Evolutionary conservation across 2,329 filamentous ascomycete genomes (phyloP).

Genomic region (Lecanosticta acicola): DNA sequence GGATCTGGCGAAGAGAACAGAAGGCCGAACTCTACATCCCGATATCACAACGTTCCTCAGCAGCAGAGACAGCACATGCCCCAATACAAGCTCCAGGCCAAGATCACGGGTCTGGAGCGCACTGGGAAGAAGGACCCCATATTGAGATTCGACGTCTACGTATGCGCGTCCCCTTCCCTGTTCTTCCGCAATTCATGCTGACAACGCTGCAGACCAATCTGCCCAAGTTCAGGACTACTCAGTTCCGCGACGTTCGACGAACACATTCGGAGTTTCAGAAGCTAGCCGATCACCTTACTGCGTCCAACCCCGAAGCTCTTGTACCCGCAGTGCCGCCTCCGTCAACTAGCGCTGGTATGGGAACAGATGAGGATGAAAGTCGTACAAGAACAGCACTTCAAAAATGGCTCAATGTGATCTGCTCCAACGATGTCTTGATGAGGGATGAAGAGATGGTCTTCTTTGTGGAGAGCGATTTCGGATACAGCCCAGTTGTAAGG

Average conservation of each 20-base stretch:
- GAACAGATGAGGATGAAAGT: slow-evolving; percentile 90
- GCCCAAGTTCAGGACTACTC: slow-evolving; percentile 94
- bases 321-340: slow-evolving; percentile 93
- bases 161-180: slow-evolving; percentile 46
- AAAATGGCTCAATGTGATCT: slow-evolving; percentile 91
- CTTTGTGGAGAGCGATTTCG: slow-evolving; percentile 98
- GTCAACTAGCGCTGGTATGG: slow-evolving; percentile 87
- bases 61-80: slow-evolving; percentile 31
- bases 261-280: slow-evolving; percentile 95
- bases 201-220: slow-evolving; percentile 74
- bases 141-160: slow-evolving; percentile 91
- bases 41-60: slow-evolving; percentile 30
- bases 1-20: slow-evolving; percentile 25
- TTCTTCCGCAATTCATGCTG: background rate
- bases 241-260: slow-evolving; percentile 94
- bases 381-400: slow-evolving; percentile 87
- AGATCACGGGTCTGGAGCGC: slow-evolving; percentile 88
- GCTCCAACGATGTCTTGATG: slow-evolving; percentile 86
- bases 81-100: slow-evolving; percentile 73
- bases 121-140: slow-evolving; percentile 95
- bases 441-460: slow-evolving; percentile 95
- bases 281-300: slow-evolving; percentile 91
- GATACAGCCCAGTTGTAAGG: slow-evolving; percentile 90
- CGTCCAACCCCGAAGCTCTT: slow-evolving; percentile 91
- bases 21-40: slow-evolving; percentile 23